Conservation (phyloP, 257 asterid genomes). For the Jasminum sambac region DNA sequence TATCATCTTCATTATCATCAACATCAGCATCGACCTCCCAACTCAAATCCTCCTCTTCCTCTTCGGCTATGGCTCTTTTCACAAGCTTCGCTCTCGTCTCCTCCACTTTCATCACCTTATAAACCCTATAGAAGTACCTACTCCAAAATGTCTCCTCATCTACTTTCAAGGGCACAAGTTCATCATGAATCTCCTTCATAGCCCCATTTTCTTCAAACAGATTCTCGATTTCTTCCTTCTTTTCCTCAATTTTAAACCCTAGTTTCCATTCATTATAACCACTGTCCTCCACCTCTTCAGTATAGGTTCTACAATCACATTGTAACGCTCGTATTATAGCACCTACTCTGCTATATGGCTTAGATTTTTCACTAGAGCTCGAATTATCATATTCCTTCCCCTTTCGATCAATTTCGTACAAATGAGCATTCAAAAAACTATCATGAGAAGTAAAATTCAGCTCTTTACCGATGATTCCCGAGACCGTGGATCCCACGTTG, state of each 20-base stretch:
- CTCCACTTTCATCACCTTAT: constrained; percentile 57
- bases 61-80: constrained; percentile 54
- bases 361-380: constrained; percentile 27
- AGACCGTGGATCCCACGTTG: constrained; percentile 59
- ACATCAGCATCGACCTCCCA: constrained; percentile 80
- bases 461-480: constrained; percentile 69
- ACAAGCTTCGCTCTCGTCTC: constrained; percentile 67
- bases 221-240: constrained; percentile 50
- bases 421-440: constrained; percentile 31
- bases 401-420: constrained; percentile 29
- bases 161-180: constrained; percentile 59
- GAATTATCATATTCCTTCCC: constrained; percentile 28
- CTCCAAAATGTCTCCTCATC: constrained; percentile 77
- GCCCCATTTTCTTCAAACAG: constrained; percentile 48
- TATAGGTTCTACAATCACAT: constrained; percentile 62
- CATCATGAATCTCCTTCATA: constrained; percentile 56
- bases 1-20: constrained; percentile 19
- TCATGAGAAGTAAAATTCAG: constrained; percentile 45
- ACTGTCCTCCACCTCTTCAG: constrained; percentile 61
- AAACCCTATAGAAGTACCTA: constrained; percentile 74
- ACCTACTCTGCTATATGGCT: constrained; percentile 77
- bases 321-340: constrained; percentile 56
- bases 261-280: constrained; percentile 61
- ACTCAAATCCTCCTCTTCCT: constrained; percentile 75
- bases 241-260: constrained; percentile 64